Conservation (phyloP, 176 grass and related monocot species). For the Tillandsia leiboldiana region DNA sequence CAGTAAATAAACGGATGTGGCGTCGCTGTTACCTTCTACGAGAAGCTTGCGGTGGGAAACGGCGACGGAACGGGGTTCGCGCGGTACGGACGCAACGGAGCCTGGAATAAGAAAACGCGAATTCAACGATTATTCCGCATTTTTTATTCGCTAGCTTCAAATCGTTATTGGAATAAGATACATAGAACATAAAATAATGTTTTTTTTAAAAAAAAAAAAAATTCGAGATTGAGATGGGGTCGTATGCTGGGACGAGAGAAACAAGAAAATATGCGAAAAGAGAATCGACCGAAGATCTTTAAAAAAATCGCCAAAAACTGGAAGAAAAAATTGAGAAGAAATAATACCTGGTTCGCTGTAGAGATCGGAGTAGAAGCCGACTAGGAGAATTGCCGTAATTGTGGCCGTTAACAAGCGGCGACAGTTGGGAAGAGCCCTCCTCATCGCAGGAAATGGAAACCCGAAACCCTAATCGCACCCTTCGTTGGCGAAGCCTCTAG, state of each 20-base stretch:
- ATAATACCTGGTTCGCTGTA: background rate
- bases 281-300: background rate
- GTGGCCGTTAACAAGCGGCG: background rate
- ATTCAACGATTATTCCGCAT: background rate
- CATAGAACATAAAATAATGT: background rate
- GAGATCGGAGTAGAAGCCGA: background rate
- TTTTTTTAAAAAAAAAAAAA: background rate
- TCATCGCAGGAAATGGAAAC: background rate
- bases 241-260: background rate
- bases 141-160: background rate
- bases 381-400: background rate
- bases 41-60: conserved; percentile 1
- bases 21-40: background rate
- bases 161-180: background rate
- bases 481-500: background rate
- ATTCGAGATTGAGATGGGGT: background rate
- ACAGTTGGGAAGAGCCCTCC: background rate
- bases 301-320: background rate
- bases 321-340: background rate
- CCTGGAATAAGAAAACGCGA: background rate
- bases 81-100: background rate
- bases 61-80: background rate
- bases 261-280: background rate
- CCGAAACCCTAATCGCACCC: background rate
- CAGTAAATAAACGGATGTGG: background rate